These are phyloP conservation scores for Tetradesmus obliquus DNA, from an alignment of 139 green algal genomes.

Conservation along the genomic window DNA sequence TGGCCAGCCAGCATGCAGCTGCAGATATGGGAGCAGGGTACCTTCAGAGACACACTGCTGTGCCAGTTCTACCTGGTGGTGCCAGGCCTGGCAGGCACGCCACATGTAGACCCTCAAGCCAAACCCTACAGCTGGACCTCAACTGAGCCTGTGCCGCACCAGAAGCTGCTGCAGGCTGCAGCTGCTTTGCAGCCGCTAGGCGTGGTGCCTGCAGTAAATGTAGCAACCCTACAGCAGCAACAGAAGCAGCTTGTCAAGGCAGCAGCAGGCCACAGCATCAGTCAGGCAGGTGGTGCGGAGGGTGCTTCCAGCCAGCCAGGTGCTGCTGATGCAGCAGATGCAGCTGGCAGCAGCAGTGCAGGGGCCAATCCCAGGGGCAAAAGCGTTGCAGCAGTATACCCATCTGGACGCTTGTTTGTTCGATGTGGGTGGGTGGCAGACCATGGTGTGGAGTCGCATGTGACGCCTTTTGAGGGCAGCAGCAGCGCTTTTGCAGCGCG, in stretches of 20 bases:
- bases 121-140: slow-evolving; percentile 55
- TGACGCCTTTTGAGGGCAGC: slow-evolving; percentile 26
- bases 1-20: slow-evolving; percentile 63
- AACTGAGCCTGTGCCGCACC: slow-evolving; percentile 21
- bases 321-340: not conserved
- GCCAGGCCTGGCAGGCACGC: slow-evolving; percentile 55
- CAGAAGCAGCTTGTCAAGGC: not conserved
- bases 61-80: slow-evolving; percentile 54
- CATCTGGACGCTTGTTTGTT: slow-evolving; percentile 58
- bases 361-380: not conserved
- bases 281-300: not conserved
- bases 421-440: slow-evolving; percentile 67
- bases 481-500: not conserved
- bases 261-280: not conserved
- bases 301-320: not conserved
- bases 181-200: slow-evolving; percentile 24
- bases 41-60: slow-evolving; percentile 53
- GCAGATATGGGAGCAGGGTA: slow-evolving; percentile 60
- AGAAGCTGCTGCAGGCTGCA: not conserved
- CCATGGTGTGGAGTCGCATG: not conserved
- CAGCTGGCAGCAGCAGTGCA: not conserved
- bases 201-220: slow-evolving; percentile 12
- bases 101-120: slow-evolving; percentile 59
- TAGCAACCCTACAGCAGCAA: not conserved
- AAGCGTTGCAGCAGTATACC: slow-evolving; percentile 49